phyloP scores from a whole-genome alignment of 192 early-diverging fungal genomes.

The Coemansia sp. region DNA sequence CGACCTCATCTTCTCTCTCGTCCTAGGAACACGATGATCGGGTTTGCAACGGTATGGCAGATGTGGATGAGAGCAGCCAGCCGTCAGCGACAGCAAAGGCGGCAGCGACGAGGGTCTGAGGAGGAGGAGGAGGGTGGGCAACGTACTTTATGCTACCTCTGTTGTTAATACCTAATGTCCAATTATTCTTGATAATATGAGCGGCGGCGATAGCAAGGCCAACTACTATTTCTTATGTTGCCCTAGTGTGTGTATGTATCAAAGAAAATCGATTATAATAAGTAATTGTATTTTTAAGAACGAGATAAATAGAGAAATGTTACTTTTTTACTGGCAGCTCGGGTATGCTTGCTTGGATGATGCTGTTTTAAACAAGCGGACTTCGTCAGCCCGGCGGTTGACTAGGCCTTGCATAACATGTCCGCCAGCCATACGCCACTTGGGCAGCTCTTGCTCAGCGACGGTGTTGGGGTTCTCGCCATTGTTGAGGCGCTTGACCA shows the following conservation, averaged over 20 bases:
- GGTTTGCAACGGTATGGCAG: background rate
- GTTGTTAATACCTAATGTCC: background rate
- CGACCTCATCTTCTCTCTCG: background rate
- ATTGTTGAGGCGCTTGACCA: slow-evolving; percentile 42
- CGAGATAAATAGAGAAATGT: too few relatives aligned
- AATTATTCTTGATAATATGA: too few relatives aligned
- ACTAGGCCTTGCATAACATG: slow-evolving; percentile 34
- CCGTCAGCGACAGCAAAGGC: background rate
- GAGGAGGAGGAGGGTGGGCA: background rate
- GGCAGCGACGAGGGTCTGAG: background rate
- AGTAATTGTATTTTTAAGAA: too few relatives aligned
- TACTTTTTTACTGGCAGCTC: slow-evolving; percentile 15
- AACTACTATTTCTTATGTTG: too few relatives aligned
- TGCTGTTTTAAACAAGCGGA: slow-evolving; percentile 39
- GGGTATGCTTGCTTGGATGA: slow-evolving; percentile 31
- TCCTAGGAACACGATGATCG: background rate
- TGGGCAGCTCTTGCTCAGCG: slow-evolving; percentile 43
- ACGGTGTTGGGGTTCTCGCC: slow-evolving; percentile 37
- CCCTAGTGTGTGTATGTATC: too few relatives aligned
- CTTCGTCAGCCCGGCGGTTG: slow-evolving; percentile 36
- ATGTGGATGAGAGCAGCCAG: background rate
- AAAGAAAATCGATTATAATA: too few relatives aligned
- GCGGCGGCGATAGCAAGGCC: too few relatives aligned
- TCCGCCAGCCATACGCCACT: slow-evolving; percentile 46
- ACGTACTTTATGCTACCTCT: background rate